These are phyloP conservation scores for Dittrichia graveolens DNA, from an alignment of 129 eudicot genomes.

Conservation along the genomic window DNA sequence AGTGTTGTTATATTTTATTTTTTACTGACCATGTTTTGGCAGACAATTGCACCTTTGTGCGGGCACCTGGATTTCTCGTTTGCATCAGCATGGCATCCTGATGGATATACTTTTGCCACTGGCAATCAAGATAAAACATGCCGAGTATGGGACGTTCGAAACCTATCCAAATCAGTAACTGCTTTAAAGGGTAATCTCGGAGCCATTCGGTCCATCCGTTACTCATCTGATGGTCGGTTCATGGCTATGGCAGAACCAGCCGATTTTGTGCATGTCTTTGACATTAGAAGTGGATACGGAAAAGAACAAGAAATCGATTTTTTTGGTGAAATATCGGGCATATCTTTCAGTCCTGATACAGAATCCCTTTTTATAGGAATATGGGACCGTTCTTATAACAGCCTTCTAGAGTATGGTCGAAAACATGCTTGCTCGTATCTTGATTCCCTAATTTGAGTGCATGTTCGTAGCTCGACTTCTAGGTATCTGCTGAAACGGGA, in stretches of 20 bases:
- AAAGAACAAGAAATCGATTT: constrained; percentile 89
- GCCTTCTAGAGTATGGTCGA: constrained; percentile 82
- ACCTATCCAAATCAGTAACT: constrained; percentile 57
- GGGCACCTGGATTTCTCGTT: constrained; percentile 87
- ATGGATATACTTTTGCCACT: constrained; percentile 71
- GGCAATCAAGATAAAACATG: constrained; percentile 94
- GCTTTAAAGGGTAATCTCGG: constrained; percentile 76
- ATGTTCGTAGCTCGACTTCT: too few relatives aligned
- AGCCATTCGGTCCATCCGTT: constrained; percentile 81
- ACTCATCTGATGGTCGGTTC: constrained; percentile 83
- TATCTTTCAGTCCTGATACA: constrained; percentile 81
- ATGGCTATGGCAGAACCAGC: constrained; percentile 97
- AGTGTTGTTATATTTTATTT: too few relatives aligned
- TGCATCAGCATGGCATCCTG: constrained; percentile 95
- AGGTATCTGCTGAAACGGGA: too few relatives aligned
- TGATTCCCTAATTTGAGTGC: constrained; percentile 51
- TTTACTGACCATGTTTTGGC: constrained; percentile 10
- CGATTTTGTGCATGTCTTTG: constrained; percentile 85
- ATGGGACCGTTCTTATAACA: constrained; percentile 86
- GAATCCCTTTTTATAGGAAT: constrained; percentile 83
- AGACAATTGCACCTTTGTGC: constrained; percentile 56
- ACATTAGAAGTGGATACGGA: constrained; percentile 67
- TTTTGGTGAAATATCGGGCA: constrained; percentile 93
- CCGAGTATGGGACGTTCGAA: constrained; percentile 74
- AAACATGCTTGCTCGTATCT: constrained; percentile 55